Percentiles rank a stretch among this genome's conserved stretches.
These are phyloP conservation scores for Cystobasidium sp. DNA, from an alignment of 1,284 basidiomycete species.

Conservation along the genomic window DNA sequence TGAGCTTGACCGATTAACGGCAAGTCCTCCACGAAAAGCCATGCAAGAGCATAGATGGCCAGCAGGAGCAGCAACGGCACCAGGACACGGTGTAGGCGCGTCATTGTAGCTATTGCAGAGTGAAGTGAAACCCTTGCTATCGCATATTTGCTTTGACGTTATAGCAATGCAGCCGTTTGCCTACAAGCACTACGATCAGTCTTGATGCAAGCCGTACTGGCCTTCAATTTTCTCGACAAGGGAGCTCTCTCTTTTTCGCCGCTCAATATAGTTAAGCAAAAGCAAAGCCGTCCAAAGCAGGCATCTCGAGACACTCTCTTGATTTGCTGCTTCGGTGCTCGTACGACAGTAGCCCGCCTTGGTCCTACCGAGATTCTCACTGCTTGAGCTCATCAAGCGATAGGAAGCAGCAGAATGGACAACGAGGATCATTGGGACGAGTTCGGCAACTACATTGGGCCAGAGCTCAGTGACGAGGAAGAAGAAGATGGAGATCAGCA, in stretches of 20 bases:
- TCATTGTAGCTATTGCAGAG: conserved; percentile 2
- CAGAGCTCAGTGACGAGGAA: conserved; percentile 85
- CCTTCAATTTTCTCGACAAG: conserved; percentile 4
- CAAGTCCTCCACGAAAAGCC: conserved; percentile 24
- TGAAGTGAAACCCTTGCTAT: not conserved
- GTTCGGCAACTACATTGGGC: conserved; percentile 95
- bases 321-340: not conserved
- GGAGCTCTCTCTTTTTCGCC: not conserved
- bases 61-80: conserved; percentile 9
- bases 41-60: conserved; percentile 15
- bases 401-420: conserved; percentile 21
- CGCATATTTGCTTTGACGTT: not conserved
- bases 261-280: not conserved
- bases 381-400: not conserved
- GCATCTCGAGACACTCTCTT: not conserved
- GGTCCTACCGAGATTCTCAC: not conserved
- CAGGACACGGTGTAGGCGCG: conserved; percentile 26
- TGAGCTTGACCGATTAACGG: conserved; percentile 11
- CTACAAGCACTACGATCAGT: conserved; percentile 2
- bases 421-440: conserved; percentile 48
- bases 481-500: conserved; percentile 58
- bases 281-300: not conserved
- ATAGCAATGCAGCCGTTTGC: not conserved
- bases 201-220: not conserved
- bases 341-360: not conserved